Evolutionary conservation across 73 alveolate species (phyloP).

Genomic region (Stentor roeselii): DNA sequence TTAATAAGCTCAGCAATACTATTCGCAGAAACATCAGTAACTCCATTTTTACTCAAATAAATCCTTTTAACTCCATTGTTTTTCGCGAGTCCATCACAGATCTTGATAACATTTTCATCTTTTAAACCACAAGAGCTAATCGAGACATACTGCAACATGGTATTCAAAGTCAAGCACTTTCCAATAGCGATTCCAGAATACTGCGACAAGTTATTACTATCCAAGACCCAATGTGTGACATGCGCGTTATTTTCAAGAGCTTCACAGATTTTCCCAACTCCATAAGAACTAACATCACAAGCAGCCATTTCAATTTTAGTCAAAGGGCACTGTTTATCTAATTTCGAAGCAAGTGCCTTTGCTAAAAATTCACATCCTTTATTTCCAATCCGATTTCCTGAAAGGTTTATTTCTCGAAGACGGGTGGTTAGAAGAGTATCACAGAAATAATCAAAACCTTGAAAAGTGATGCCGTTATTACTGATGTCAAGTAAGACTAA

Average conservation of each 20-base stretch:
- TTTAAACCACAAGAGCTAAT: not conserved
- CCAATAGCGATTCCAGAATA: constrained; percentile 26
- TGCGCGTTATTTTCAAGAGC: constrained; percentile 14
- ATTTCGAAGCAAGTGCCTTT: not conserved
- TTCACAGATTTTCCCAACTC: constrained; percentile 33
- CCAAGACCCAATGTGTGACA: not conserved
- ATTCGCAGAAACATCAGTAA: not conserved
- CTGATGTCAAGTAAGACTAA: constrained; percentile 38
- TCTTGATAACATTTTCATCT: not conserved
- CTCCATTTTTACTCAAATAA: not conserved
- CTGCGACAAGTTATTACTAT: not conserved
- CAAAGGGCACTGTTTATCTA: constrained; percentile 22
- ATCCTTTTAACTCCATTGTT: not conserved
- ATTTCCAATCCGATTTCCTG: constrained; percentile 45
- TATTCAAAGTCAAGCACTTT: not conserved
- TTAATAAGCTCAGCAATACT: not conserved
- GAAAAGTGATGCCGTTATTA: constrained; percentile 39
- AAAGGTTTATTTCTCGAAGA: constrained; percentile 40
- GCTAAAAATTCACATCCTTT: constrained; percentile 41
- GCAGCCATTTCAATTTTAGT: constrained; percentile 37
- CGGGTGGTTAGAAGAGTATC: constrained; percentile 32
- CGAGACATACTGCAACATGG: not conserved
- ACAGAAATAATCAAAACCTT: constrained; percentile 36
- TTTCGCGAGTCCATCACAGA: constrained; percentile 15
- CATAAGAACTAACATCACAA: constrained; percentile 41